Conservation (phyloP, 2,329 filamentous ascomycete genomes). For the Talaromyces sp. region DNA sequence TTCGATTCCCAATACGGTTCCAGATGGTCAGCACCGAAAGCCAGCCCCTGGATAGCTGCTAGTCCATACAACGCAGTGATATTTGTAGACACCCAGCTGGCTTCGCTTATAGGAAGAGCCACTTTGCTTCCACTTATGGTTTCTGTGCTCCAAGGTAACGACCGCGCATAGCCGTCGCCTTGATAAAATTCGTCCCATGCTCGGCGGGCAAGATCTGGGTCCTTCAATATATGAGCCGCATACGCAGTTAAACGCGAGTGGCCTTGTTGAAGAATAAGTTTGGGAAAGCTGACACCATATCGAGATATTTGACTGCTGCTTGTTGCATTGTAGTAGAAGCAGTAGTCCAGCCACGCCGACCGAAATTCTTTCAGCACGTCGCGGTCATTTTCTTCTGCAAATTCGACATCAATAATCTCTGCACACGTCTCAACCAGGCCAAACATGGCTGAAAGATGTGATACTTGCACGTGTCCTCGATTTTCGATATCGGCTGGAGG, state of each 20-base stretch:
- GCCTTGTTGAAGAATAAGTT: slow-evolving; percentile 47
- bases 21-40: slow-evolving; percentile 4
- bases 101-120: slow-evolving; percentile 49
- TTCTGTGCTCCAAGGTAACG: slow-evolving; percentile 22
- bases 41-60: slow-evolving; percentile 52
- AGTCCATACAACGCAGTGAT: slow-evolving; percentile 54
- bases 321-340: slow-evolving; percentile 51
- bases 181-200: slow-evolving; percentile 52
- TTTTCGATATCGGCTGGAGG: slow-evolving; percentile 52
- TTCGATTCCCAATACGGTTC: neutral
- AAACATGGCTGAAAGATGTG: slow-evolving; percentile 55
- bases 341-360: slow-evolving; percentile 56
- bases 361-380: slow-evolving; percentile 43
- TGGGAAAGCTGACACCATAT: slow-evolving; percentile 50
- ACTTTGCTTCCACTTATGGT: slow-evolving; percentile 41
- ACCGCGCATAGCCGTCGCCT: slow-evolving; percentile 15
- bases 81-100: slow-evolving; percentile 54
- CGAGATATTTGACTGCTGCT: slow-evolving; percentile 47
- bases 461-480: slow-evolving; percentile 47
- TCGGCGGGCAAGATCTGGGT: slow-evolving; percentile 44
- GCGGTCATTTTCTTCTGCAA: slow-evolving; percentile 27
- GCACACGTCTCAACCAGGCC: slow-evolving; percentile 55
- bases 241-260: slow-evolving; percentile 57
- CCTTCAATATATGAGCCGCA: slow-evolving; percentile 40
- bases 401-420: slow-evolving; percentile 49